Evolutionary conservation across 441 rosid genomes (phyloP).

Genomic region (Pelargonium cotyledonis): DNA sequence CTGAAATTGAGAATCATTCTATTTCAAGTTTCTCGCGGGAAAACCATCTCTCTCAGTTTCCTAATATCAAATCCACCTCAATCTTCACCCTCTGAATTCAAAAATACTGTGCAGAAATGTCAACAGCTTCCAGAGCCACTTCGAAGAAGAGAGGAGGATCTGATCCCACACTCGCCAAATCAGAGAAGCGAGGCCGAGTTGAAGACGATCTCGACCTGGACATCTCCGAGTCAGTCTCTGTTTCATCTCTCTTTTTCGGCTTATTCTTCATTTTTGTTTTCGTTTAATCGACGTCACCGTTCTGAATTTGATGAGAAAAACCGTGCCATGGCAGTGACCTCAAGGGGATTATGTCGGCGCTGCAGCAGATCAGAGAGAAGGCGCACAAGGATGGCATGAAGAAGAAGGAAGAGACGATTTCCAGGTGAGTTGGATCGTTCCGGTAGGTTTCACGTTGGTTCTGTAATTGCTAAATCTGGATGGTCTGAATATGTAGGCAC

Average conservation of each 20-base stretch:
- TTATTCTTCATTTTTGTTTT: neutral
- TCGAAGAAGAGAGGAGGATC: constrained; percentile 5
- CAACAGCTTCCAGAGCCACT: neutral
- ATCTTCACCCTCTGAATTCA: neutral
- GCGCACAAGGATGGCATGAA: constrained; percentile 67
- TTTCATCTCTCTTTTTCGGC: neutral
- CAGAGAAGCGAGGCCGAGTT: constrained; percentile 6
- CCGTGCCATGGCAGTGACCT: constrained; percentile 52
- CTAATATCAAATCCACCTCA: neutral
- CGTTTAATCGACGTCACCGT: neutral
- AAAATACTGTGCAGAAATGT: neutral
- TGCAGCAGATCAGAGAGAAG: constrained; percentile 68
- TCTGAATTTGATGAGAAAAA: neutral
- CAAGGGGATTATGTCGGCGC: constrained; percentile 72
- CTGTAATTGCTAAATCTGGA: neutral
- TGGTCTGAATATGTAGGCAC: neutral
- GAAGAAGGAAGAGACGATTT: constrained; percentile 83
- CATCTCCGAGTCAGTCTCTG: constrained; percentile 6
- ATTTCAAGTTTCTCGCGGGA: constrained; percentile 7
- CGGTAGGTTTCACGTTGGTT: neutral
- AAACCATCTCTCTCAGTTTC: neutral
- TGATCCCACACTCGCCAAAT: constrained; percentile 1
- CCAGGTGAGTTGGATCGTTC: constrained; percentile 38
- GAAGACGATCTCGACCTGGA: constrained; percentile 6
- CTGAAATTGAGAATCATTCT: neutral